These are phyloP conservation scores for Acanthamoeba sp. DNA, from an alignment of 208 protist genomes.

Conservation along the genomic window DNA sequence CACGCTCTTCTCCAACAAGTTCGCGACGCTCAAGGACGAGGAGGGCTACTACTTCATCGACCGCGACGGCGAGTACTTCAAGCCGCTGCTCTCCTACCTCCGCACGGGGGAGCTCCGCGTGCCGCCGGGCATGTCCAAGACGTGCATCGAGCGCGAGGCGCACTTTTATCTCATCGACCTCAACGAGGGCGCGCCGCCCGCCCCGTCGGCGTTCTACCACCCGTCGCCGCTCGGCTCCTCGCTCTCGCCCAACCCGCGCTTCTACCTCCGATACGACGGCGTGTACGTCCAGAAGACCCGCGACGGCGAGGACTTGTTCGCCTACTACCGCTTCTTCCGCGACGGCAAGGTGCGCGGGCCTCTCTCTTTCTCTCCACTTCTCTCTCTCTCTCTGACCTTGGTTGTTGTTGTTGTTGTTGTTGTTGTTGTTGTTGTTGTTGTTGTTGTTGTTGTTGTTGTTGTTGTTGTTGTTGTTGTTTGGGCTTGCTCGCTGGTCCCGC, in stretches of 20 bases:
- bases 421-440: not conserved
- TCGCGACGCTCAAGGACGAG: slow-evolving; percentile 29
- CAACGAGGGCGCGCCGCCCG: not conserved
- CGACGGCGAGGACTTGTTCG: slow-evolving; percentile 44
- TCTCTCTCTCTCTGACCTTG: not conserved
- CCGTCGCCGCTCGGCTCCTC: not conserved
- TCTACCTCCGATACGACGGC: slow-evolving; percentile 18
- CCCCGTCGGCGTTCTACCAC: not conserved
- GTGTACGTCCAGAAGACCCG: slow-evolving; percentile 44
- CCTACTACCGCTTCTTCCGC: slow-evolving; percentile 61
- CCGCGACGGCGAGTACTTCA: slow-evolving; percentile 60
- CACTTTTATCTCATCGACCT: slow-evolving; percentile 54
- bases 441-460: not conserved
- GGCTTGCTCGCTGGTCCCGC: too few relatives aligned
- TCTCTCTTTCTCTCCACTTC: not conserved
- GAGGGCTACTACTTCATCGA: slow-evolving; percentile 73
- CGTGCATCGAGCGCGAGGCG: slow-evolving; percentile 27
- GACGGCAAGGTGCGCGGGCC: not conserved
- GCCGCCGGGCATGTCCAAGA: slow-evolving; percentile 50
- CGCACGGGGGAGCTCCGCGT: slow-evolving; percentile 55
- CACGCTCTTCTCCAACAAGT: slow-evolving; percentile 52
- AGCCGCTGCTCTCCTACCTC: slow-evolving; percentile 49
- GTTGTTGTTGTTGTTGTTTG: not conserved
- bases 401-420: too few relatives aligned
- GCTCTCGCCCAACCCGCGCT: not conserved